Evolutionary conservation across 345 rosid species (phyloP).

Genomic region (Syzygium jambos): DNA sequence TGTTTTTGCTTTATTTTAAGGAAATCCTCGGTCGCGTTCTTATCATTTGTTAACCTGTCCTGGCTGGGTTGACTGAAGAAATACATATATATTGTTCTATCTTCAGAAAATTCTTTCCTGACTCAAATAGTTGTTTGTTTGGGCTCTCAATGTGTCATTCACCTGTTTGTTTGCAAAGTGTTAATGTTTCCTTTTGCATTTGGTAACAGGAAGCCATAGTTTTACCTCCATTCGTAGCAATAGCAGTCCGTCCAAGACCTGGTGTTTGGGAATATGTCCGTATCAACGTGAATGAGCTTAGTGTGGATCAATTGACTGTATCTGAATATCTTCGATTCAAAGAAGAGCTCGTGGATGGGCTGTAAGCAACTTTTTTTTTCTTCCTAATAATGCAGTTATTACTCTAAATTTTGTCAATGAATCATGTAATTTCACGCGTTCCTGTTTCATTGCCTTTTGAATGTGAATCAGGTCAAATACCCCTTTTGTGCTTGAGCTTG

Average conservation of each 20-base stretch:
- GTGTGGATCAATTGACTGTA: conserved; percentile 70
- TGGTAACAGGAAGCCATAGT: conserved; percentile 75
- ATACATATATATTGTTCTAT: neutral
- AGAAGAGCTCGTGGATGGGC: conserved; percentile 80
- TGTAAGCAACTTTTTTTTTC: conserved; percentile 27
- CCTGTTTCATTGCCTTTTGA: neutral
- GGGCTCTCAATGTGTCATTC: neutral
- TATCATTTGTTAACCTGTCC: neutral
- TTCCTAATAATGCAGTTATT: neutral
- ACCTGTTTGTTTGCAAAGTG: neutral
- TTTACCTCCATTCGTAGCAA: conserved; percentile 83
- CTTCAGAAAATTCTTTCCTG: neutral
- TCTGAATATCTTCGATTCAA: conserved; percentile 85
- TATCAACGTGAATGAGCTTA: conserved; percentile 69
- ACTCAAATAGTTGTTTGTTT: neutral
- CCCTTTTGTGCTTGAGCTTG: conserved; percentile 70
- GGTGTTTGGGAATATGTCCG: conserved; percentile 99
- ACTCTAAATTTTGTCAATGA: neutral
- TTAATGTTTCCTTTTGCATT: neutral
- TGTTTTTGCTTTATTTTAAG: neutral
- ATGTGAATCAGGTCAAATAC: neutral
- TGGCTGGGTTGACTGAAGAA: neutral
- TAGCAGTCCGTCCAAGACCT: conserved; percentile 89
- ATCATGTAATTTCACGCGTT: neutral
- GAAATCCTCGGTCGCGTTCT: neutral